Evolutionary conservation across 495 filamentous ascomycete genomes (phyloP), one percentile per base, ranked within the genome.

Genomic region (Lophiostoma macrostomum): DNA sequence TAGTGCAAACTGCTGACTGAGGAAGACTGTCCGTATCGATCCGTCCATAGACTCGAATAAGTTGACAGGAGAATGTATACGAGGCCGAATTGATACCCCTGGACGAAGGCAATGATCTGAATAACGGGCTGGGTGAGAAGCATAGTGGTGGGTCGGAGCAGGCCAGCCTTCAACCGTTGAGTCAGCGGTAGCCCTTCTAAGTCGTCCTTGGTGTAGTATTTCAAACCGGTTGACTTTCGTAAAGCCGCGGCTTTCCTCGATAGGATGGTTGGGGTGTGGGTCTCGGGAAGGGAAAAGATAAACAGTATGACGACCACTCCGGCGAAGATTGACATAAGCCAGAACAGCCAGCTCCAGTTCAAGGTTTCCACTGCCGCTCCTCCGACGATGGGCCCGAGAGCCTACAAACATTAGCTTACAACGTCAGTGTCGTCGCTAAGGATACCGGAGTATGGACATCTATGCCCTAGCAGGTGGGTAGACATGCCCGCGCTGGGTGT

Each of bases 221-320:
- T 10, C 3, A 47, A 42, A 1, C 45, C 44, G 7, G 62, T 63
- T 14, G 20, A 27, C 25, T 54, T 46, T 4, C 53, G 58, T 30
- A 58, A 25, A 1, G 31, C 11, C 4, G 39, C 29, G 16, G 62
- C 52, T 44, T 58, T 62, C 31, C 50, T 20, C 2, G 41, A 27
- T 12, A 65, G 34, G 24, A 65, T 46, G 1, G 49, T 50, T 4
- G 30, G 61, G 4, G 20, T n/a, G 35, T 64, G 48, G 5, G 61
- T 57, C 37, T 61, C 61, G 1, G 48, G 48, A 19, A 94, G 73
- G 69, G 88, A 87, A 58, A 88, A 74, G 30, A 81, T 66, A 20
- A 93, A 69, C n/a, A 87, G 73, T 14, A 77, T 51, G 29, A 89
- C 75, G 0, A 85, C 84, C 10, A 82, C 43, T 25, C 82, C 81